These are phyloP conservation scores for Forsythia suspensa DNA, from an alignment of 257 asterid species.

Conservation along the genomic window DNA sequence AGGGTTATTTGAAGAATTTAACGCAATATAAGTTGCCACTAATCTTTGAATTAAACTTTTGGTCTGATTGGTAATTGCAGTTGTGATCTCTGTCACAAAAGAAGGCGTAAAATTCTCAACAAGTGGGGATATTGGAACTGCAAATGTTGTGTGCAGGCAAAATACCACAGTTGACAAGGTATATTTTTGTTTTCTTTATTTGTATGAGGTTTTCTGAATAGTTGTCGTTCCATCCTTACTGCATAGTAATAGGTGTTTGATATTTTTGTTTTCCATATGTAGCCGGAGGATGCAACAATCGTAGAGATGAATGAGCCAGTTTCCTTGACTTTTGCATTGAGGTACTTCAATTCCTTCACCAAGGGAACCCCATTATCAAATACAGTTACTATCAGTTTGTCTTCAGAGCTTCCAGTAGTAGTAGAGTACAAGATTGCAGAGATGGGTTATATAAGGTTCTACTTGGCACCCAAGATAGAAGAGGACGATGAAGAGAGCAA, in stretches of 20 bases:
- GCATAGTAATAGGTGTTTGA: background rate
- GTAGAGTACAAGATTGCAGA: constrained; percentile 75
- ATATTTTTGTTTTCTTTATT: background rate
- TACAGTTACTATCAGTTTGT: constrained; percentile 60
- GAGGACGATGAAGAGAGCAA: constrained; percentile 59
- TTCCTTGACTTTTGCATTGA: constrained; percentile 56
- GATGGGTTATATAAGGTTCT: constrained; percentile 64
- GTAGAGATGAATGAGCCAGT: constrained; percentile 74
- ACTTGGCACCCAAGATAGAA: constrained; percentile 70
- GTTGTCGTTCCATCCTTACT: background rate
- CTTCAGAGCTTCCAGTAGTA: constrained; percentile 64
- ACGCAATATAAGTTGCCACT: background rate
- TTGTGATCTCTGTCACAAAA: constrained; percentile 53
- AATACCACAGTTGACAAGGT: constrained; percentile 56
- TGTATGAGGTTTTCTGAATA: too few species aligned
- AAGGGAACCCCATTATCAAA: constrained; percentile 57
- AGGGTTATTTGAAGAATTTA: background rate
- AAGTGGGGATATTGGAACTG: constrained; percentile 53
- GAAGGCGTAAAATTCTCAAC: constrained; percentile 60
- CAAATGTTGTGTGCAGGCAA: constrained; percentile 46
- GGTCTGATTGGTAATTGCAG: constrained; percentile 21
- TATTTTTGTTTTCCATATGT: constrained; percentile 12
- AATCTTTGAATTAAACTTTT: background rate
- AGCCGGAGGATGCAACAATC: constrained; percentile 68
- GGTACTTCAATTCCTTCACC: constrained; percentile 61